A percentile compares a stretch with the other conserved stretches of the same genome.
These are phyloP conservation scores for Entomortierella beljakovae DNA, from an alignment of 192 early-diverging fungal genomes.

Conservation along the genomic window DNA sequence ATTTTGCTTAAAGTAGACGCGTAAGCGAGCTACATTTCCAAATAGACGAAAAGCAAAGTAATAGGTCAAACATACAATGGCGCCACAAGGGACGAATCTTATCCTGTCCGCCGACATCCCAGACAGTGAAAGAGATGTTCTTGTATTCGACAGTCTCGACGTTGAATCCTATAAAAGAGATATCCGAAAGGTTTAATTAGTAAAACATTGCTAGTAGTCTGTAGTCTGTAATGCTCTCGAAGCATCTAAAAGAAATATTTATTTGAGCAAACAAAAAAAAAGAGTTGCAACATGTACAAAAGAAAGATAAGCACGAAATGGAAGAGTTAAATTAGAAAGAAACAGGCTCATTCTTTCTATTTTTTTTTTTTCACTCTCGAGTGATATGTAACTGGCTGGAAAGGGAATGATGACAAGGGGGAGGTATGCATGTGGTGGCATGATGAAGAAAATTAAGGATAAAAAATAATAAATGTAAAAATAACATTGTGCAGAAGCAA, in stretches of 20 bases:
- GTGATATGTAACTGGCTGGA: neutral
- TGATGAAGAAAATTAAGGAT: neutral
- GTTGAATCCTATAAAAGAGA: conserved; percentile 81
- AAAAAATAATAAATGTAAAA: neutral
- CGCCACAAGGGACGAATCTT: conserved; percentile 98
- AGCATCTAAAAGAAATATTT: neutral
- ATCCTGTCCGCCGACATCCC: conserved; percentile 99
- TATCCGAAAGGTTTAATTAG: conserved; percentile 10
- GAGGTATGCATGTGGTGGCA: neutral
- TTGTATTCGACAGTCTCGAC: conserved; percentile 98
- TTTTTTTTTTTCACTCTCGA: neutral
- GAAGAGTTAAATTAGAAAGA: neutral
- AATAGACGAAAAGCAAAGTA: neutral
- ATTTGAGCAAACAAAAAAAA: neutral
- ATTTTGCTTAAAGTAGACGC: neutral
- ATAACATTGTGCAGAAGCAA: too few relatives aligned
- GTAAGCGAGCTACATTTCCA: too few relatives aligned
- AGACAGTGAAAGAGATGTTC: conserved; percentile 97
- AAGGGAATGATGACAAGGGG: neutral
- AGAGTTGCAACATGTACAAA: neutral
- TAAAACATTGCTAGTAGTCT: neutral
- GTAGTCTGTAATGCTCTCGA: neutral
- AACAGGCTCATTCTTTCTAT: neutral
- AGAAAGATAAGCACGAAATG: neutral
- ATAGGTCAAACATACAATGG: conserved; percentile 81